phyloP scores from a whole-genome alignment of 441 rosid genomes.

The Gossypium lobatum region DNA sequence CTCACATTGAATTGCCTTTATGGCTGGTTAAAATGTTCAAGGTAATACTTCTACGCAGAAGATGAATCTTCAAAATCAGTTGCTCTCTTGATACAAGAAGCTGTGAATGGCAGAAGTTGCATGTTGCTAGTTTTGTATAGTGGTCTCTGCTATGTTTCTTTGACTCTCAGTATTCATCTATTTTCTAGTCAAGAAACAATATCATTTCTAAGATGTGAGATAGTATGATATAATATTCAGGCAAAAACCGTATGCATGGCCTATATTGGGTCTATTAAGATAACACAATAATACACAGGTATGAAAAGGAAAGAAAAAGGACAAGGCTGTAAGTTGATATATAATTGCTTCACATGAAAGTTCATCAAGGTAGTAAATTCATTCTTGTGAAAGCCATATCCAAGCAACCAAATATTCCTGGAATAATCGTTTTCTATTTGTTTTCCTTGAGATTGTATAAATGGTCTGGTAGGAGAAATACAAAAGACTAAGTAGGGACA shows the following conservation, averaged over 20 bases:
- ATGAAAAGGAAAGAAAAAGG: neutral
- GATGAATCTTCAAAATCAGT: neutral
- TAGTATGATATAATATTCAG: neutral
- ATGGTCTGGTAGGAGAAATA: neutral
- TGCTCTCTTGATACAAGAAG: neutral
- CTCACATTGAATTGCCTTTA: constrained; percentile 82
- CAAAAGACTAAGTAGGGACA: neutral
- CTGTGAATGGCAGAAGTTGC: neutral
- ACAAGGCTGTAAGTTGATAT: neutral
- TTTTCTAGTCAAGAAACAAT: neutral
- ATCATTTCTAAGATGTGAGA: neutral
- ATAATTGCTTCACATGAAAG: neutral
- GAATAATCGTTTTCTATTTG: neutral
- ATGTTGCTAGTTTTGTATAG: neutral
- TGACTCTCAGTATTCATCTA: neutral
- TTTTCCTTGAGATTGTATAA: neutral
- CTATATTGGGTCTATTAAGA: neutral
- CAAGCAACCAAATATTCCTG: neutral
- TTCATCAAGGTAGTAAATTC: constrained; percentile 2
- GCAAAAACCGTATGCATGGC: neutral
- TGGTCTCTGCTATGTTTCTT: neutral
- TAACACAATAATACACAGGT: neutral
- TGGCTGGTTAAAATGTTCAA: constrained; percentile 96
- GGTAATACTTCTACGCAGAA: constrained; percentile 38
- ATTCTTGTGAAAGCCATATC: neutral